Percentiles rank a stretch among this genome's conserved stretches.
These are phyloP conservation scores for Botrytis medusae DNA, from an alignment of 2,329 filamentous ascomycete species.

Conservation along the genomic window DNA sequence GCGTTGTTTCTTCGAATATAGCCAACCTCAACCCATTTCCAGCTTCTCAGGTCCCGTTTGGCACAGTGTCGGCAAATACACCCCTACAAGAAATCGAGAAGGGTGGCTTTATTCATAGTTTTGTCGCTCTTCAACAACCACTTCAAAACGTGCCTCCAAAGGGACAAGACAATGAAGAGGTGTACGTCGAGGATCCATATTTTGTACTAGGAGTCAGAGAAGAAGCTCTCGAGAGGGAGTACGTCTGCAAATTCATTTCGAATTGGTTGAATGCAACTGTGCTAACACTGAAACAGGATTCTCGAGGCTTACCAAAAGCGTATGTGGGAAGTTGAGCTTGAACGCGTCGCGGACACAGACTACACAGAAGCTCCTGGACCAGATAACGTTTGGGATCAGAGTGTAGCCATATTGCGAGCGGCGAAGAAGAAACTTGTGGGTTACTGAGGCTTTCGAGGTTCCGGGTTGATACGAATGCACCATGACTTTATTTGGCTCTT, in stretches of 20 bases:
- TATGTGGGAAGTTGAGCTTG: constrained; percentile 29
- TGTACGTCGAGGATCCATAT: constrained; percentile 30
- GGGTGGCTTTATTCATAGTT: background rate
- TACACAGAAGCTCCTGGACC: background rate
- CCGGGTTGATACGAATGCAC: background rate
- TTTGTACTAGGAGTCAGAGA: constrained; percentile 31
- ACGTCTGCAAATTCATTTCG: constrained; percentile 11
- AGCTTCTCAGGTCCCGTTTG: background rate
- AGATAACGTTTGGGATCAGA: constrained; percentile 21
- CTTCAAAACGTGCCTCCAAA: background rate
- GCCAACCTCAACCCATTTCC: background rate
- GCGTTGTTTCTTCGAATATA: background rate
- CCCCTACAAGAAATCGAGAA: background rate
- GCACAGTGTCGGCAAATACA: background rate
- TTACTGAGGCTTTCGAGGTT: constrained; percentile 1
- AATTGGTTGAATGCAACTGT: background rate
- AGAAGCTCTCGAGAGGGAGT: constrained; percentile 29
- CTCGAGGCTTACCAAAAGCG: constrained; percentile 26
- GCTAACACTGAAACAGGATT: constrained; percentile 25
- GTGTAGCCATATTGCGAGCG: constrained; percentile 18
- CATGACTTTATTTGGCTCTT: background rate
- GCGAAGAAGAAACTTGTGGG: constrained; percentile 22
- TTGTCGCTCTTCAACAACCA: background rate
- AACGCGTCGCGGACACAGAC: constrained; percentile 22
- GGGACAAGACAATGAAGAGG: background rate